These are phyloP conservation scores for Psidium guajava DNA, from an alignment of 345 rosid genomes.

Conservation along the genomic window DNA sequence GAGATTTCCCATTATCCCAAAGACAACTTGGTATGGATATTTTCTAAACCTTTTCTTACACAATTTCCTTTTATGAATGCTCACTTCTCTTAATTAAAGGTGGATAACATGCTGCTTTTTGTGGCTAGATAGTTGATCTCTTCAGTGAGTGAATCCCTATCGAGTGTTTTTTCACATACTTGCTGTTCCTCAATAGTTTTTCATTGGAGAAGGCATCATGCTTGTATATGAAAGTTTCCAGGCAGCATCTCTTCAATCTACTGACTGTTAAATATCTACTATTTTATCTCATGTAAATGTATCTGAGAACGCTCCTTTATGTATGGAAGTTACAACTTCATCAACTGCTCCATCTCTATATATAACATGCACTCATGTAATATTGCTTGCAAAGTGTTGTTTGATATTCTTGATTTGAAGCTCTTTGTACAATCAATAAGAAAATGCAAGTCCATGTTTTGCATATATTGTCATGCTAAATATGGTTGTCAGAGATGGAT, in stretches of 20 bases:
- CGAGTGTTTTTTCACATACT: not conserved
- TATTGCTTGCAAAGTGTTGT: not conserved
- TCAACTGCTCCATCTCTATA: not conserved
- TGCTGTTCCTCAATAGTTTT: not conserved
- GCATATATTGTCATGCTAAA: not conserved
- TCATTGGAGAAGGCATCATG: not conserved
- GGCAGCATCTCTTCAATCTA: not conserved
- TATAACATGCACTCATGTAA: not conserved
- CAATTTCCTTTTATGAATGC: not conserved
- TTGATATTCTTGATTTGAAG: not conserved
- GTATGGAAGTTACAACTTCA: not conserved
- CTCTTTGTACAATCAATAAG: not conserved
- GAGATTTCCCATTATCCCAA: conserved; percentile 56
- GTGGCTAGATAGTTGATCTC: not conserved
- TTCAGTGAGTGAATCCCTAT: not conserved
- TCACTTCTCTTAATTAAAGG: not conserved
- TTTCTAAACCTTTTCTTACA: not conserved
- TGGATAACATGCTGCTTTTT: not conserved
- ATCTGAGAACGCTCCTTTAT: not conserved
- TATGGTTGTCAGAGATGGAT: not conserved
- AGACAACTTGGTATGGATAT: conserved; percentile 44
- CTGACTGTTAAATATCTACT: not conserved
- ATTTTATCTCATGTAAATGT: not conserved
- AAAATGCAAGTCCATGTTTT: not conserved
- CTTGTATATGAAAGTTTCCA: not conserved